Conservation (phyloP, 2,329 filamentous ascomycete species). For the Alternaria arborescens region DNA sequence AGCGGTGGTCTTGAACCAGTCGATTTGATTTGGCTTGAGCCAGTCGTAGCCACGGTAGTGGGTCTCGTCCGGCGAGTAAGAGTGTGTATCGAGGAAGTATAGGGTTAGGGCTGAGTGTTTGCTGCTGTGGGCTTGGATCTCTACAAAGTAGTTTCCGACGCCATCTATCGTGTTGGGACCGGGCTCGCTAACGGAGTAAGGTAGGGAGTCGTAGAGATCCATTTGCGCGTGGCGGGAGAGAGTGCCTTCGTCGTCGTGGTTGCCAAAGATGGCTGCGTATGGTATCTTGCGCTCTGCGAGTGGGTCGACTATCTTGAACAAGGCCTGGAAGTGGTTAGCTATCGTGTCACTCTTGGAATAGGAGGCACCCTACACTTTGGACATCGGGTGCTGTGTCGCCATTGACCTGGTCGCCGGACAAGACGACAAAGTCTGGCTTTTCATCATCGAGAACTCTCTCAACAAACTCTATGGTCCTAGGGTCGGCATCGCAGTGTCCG, state of each 20-base stretch:
- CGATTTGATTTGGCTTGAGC: conserved; percentile 92
- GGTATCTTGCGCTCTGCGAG: conserved; percentile 89
- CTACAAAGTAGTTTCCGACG: conserved; percentile 93
- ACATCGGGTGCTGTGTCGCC: conserved; percentile 91
- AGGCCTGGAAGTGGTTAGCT: conserved; percentile 63
- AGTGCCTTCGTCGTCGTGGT: conserved; percentile 93
- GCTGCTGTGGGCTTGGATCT: conserved; percentile 83
- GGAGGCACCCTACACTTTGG: conserved; percentile 70
- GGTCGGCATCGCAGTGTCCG: conserved; percentile 87
- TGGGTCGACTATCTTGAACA: conserved; percentile 90
- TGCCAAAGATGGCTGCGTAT: conserved; percentile 93
- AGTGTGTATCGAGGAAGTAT: conserved; percentile 94
- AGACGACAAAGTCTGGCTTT: conserved; percentile 88
- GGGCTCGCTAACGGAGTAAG: conserved; percentile 85
- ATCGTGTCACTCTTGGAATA: neutral
- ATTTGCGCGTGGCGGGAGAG: conserved; percentile 81
- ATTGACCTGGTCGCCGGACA: conserved; percentile 95
- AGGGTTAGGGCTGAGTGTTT: conserved; percentile 91
- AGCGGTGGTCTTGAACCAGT: conserved; percentile 88
- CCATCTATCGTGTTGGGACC: conserved; percentile 87
- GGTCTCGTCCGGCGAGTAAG: conserved; percentile 88
- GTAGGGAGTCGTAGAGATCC: conserved; percentile 83
- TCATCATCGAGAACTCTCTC: conserved; percentile 86
- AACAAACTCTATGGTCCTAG: conserved; percentile 89
- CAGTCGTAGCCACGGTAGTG: conserved; percentile 95